phyloP scores from a whole-genome alignment of 768 basidiomycete species.

The Austroboletus festivus region DNA sequence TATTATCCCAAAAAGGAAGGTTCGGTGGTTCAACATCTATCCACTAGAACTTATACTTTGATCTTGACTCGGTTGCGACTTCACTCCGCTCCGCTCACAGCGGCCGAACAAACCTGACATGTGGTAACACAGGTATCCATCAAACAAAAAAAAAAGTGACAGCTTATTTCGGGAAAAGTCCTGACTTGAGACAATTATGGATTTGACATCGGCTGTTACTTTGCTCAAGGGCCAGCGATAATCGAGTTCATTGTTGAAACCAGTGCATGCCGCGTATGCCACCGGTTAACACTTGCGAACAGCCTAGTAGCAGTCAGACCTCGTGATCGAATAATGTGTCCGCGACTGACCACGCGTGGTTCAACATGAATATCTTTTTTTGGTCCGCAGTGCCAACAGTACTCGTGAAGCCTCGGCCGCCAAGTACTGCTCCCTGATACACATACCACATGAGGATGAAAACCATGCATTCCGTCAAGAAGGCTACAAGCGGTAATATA shows the following conservation, averaged over 20 bases:
- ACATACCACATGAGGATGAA: neutral
- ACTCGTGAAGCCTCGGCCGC: no score
- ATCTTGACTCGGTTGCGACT: no score
- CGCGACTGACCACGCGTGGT: no score
- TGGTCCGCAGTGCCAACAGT: neutral
- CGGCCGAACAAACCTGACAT: no score
- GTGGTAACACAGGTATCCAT: no score
- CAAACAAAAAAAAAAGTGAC: no score
- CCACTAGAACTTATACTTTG: neutral
- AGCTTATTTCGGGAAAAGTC: conserved; percentile 23
- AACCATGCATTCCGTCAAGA: neutral
- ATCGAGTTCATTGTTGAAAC: conserved; percentile 27
- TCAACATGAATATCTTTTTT: neutral
- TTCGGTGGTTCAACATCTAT: conserved; percentile 18
- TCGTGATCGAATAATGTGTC: no score
- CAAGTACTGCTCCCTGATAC: neutral
- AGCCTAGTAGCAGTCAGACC: neutral
- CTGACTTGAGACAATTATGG: conserved; percentile 14
- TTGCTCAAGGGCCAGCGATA: conserved; percentile 11
- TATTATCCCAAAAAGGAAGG: conserved; percentile 29
- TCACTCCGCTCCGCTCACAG: no score
- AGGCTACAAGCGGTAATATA: conserved; percentile 20
- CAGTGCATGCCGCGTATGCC: conserved; percentile 9
- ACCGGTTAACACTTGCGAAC: no score
- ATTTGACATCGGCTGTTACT: conserved; percentile 25